A percentile compares a stretch with the other conserved stretches of the same genome.
These are phyloP conservation scores for Diaporthe ampelina DNA, from an alignment of 2,329 filamentous ascomycete genomes.

Conservation along the genomic window DNA sequence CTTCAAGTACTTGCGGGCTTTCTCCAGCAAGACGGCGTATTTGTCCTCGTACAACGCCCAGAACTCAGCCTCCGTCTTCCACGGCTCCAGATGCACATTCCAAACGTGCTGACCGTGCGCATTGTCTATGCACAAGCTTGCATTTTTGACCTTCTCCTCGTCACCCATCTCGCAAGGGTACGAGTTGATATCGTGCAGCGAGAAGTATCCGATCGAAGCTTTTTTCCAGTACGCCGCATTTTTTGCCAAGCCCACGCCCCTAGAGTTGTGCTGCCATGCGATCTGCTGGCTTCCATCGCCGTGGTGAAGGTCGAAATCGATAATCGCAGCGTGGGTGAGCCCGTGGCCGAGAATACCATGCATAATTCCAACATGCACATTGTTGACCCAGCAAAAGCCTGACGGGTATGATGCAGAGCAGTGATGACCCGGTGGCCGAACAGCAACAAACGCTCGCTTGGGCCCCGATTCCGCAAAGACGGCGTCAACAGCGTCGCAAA, in stretches of 20 bases:
- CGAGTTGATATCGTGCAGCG: constrained; percentile 97
- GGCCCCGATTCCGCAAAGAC: constrained; percentile 77
- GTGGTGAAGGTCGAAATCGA: constrained; percentile 93
- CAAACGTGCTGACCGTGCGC: constrained; percentile 95
- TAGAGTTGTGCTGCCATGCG: constrained; percentile 89
- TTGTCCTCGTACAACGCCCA: constrained; percentile 88
- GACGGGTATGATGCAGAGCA: constrained; percentile 92
- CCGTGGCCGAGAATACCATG: constrained; percentile 88
- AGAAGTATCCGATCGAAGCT: constrained; percentile 94
- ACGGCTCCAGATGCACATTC: constrained; percentile 94
- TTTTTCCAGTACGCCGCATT: constrained; percentile 84
- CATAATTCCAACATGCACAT: constrained; percentile 96
- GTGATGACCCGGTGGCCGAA: constrained; percentile 94
- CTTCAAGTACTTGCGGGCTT: constrained; percentile 83
- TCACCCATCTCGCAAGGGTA: constrained; percentile 98
- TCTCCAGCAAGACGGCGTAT: constrained; percentile 83
- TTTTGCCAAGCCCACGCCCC: constrained; percentile 73
- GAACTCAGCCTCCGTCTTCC: constrained; percentile 87
- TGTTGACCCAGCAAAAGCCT: constrained; percentile 99
- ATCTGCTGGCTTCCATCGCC: constrained; percentile 97
- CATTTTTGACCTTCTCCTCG: constrained; percentile 91
- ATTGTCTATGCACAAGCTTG: constrained; percentile 93
- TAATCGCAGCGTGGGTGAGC: constrained; percentile 92
- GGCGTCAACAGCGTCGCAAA: constrained; percentile 91
- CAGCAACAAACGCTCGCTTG: constrained; percentile 88